phyloP scores from a whole-genome alignment of 306 rosid genomes.

The Cucurbita maxima region DNA sequence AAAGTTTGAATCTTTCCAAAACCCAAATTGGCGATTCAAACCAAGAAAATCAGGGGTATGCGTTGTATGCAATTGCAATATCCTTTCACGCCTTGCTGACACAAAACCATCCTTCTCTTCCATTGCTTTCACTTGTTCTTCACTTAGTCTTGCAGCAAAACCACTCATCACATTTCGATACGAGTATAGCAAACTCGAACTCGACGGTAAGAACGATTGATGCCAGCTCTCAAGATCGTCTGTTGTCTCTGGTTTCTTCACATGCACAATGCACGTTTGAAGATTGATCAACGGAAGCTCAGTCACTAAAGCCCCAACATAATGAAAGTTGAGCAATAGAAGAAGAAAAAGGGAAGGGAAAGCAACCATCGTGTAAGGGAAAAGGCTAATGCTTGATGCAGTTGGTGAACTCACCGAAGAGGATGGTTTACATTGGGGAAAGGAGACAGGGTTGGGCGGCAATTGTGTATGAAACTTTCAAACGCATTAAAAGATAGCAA shows the following conservation, averaged over 20 bases:
- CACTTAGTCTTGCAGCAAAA: conserved; percentile 48
- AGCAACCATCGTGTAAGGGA: not conserved
- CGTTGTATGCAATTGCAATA: conserved; percentile 37
- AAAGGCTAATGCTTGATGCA: not conserved
- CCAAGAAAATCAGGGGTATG: conserved; percentile 48
- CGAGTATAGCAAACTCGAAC: conserved; percentile 18
- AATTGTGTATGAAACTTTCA: not conserved
- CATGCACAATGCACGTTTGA: conserved; percentile 38
- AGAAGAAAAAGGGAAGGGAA: not conserved
- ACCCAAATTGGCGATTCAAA: conserved; percentile 27
- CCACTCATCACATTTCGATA: conserved; percentile 42
- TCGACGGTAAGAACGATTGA: conserved; percentile 37
- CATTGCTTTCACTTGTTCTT: conserved; percentile 30
- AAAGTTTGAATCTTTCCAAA: conserved; percentile 43
- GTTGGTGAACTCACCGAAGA: not conserved
- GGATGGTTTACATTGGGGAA: not conserved
- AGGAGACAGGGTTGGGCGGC: not conserved
- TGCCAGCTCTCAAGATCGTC: conserved; percentile 42
- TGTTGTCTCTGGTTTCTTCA: conserved; percentile 24
- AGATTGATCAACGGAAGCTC: not conserved
- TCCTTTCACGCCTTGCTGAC: conserved; percentile 22
- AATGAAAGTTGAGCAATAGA: not conserved
- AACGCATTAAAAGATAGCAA: not conserved
- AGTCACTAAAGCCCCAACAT: not conserved
- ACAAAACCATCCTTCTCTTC: conserved; percentile 37